Evolutionary conservation across 2,329 filamentous ascomycete genomes (phyloP).

Genomic region (Claviceps sp.): DNA sequence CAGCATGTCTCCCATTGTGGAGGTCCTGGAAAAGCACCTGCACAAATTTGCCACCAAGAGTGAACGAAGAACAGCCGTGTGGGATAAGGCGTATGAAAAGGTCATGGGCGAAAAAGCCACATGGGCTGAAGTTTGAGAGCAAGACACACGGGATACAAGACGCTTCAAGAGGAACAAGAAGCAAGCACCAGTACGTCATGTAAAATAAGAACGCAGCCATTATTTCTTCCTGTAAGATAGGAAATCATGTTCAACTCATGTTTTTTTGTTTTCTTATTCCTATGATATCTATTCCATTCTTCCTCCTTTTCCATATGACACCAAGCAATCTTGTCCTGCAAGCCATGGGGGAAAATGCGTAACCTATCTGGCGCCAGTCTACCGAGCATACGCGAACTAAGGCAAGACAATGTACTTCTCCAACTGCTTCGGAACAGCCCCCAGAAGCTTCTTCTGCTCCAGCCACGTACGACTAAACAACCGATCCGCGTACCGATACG

Average conservation of each 20-base stretch:
- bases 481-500: slow-evolving; percentile 92
- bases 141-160: background rate
- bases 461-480: slow-evolving; percentile 90
- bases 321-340: background rate
- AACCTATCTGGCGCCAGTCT: too few relatives aligned
- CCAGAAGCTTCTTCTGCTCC: slow-evolving; percentile 67
- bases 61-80: slow-evolving; percentile 8
- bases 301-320: background rate
- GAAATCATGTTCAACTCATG: slow-evolving; percentile 12
- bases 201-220: background rate
- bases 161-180: background rate
- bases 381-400: slow-evolving; percentile 22
- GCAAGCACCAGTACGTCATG: background rate
- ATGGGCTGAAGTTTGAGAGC: slow-evolving; percentile 11
- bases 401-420: slow-evolving; percentile 91
- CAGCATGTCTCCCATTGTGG: slow-evolving; percentile 25
- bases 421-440: slow-evolving; percentile 69
- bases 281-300: background rate
- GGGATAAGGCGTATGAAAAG: slow-evolving; percentile 14
- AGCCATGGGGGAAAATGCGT: too few relatives aligned
- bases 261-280: background rate
- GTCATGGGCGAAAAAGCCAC: slow-evolving; percentile 15
- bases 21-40: slow-evolving; percentile 24
- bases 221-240: too few relatives aligned
- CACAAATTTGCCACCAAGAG: slow-evolving; percentile 14